Evolutionary conservation across 208 protist species (phyloP), one percentile per base, ranked within the genome.

Genomic region (Leptomonas pyrrhocoris): DNA sequence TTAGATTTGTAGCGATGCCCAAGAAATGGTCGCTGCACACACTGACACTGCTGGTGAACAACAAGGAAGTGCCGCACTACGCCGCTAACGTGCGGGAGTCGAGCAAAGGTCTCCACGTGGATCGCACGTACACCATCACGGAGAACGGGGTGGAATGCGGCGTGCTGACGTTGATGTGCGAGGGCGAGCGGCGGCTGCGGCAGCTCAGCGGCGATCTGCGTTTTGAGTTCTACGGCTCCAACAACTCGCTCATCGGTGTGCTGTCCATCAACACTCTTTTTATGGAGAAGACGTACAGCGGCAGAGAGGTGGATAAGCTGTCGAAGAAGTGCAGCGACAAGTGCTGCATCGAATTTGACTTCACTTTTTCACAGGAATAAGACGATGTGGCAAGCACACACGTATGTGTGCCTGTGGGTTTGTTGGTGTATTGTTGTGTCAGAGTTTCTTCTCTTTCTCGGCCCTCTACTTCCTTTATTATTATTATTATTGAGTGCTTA

Each of bases 241-340:
- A 68, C 23, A 59, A 74, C 18, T 42, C 48, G 13, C 27, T 79
- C 45, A 36, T 82, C 25, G 81, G 81, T 2, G 72, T 75, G 18
- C 74, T 90, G 5, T 84, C 68, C 18, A 59, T 90, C 36, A 59
- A 83, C 69, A 85, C 81, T 27, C 68, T 88, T 19, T 89, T 90
- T 42, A 69, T 88, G 59, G 51, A 90, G 51, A 63, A 69, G 30
- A 40, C 25, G 18, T 90, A 87, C 53, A 18, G 18, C 11, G 73
- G 69, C 4, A 63, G 11, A 2, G 76, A 36, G 2, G 64, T 89
- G 40, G 84, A 93, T 42, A 79, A 79, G 69, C 62, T 93, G 36
- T 73, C 53, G 36, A 84, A 81, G 54, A 60, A 81, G 42, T 73
- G 71, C 59, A 53, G 59, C 19, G 64, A 83, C 23, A 58, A 58